Percentiles rank a stretch among this genome's conserved stretches.
Evolutionary conservation across 768 basidiomycete genomes (phyloP).

Genomic region (Mycena crocata): DNA sequence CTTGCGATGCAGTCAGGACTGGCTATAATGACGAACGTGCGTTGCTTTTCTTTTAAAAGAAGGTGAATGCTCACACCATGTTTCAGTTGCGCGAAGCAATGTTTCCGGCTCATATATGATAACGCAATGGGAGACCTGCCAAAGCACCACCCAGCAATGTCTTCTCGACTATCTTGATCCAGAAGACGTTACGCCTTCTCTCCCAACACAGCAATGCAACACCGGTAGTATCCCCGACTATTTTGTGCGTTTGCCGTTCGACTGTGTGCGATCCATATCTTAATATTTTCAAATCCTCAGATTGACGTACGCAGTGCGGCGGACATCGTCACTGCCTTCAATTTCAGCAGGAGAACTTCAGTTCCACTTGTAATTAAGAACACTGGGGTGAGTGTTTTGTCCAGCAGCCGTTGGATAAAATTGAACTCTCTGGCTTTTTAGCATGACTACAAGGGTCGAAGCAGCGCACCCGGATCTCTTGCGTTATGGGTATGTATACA

Average conservation of each 20-base stretch:
- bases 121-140: constrained; percentile 57
- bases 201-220: constrained; percentile 34
- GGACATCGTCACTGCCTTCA: constrained; percentile 41
- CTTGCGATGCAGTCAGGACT: constrained; percentile 1
- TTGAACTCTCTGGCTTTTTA: neutral
- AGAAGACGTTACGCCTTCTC: constrained; percentile 35
- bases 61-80: neutral
- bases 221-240: constrained; percentile 46
- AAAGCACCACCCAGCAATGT: constrained; percentile 46
- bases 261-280: too few species aligned
- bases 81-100: constrained; percentile 13
- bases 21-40: constrained; percentile 16
- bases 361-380: constrained; percentile 44
- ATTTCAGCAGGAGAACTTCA: constrained; percentile 35
- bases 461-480: constrained; percentile 37
- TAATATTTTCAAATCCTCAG: constrained; percentile 22
- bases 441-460: constrained; percentile 40
- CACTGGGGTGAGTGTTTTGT: constrained; percentile 36
- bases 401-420: neutral
- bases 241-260: constrained; percentile 38
- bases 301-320: constrained; percentile 38
- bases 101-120: constrained; percentile 33
- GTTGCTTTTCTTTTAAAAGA: neutral
- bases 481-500: constrained; percentile 34
- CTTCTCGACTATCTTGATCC: constrained; percentile 40